Conservation (phyloP, 768 basidiomycete genomes). For the Tephrocybe sp. region DNA sequence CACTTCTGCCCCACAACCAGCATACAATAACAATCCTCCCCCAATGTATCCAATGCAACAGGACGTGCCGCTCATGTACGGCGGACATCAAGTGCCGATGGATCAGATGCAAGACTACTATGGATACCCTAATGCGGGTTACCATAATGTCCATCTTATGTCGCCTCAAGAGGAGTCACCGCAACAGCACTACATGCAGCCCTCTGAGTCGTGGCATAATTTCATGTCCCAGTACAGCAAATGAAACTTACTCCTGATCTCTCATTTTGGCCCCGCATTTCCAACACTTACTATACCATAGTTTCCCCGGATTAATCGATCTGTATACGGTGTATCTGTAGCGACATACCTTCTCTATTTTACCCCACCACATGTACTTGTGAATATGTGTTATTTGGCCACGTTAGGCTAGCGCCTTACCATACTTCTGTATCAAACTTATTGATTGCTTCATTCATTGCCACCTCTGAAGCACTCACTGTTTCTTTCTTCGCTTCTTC, state of each 20-base stretch:
- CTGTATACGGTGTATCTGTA: constrained; percentile 18
- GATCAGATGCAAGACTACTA: constrained; percentile 32
- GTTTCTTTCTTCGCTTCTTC: constrained; percentile 2
- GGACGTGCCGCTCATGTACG: constrained; percentile 15
- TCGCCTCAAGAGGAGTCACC: constrained; percentile 30
- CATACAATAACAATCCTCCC: constrained; percentile 18
- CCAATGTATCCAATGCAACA: constrained; percentile 19
- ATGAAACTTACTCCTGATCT: constrained; percentile 1
- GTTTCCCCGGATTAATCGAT: constrained; percentile 8
- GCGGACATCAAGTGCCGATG: constrained; percentile 22
- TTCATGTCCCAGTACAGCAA: constrained; percentile 45
- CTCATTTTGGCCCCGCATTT: not conserved
- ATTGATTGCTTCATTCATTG: not conserved
- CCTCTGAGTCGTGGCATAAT: constrained; percentile 48
- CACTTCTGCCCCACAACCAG: constrained; percentile 33
- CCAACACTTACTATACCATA: constrained; percentile 10
- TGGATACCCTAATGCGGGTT: constrained; percentile 26
- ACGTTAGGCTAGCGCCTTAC: constrained; percentile 18
- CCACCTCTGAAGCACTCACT: not conserved
- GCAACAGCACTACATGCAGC: constrained; percentile 29
- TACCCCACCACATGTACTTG: constrained; percentile 10
- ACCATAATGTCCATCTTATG: constrained; percentile 22
- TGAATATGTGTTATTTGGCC: constrained; percentile 28
- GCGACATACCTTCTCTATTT: constrained; percentile 13
- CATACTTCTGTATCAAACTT: constrained; percentile 3